Base-by-base conservation (phyloP, 2,329 filamentous ascomycete species). In the Fusarium nelsonii region DNA sequence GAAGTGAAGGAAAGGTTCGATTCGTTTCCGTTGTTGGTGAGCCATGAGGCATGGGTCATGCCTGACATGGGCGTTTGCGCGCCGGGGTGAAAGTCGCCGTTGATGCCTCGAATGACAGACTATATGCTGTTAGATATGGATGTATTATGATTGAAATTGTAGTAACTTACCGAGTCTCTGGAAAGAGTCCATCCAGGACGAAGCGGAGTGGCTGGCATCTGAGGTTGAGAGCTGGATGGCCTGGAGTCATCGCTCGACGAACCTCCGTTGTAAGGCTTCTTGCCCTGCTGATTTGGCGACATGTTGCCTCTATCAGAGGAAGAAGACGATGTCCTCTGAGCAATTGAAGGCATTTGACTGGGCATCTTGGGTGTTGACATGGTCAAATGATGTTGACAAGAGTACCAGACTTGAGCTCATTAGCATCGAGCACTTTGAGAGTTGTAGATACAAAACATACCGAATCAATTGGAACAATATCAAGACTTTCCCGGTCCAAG, bases 1-100 rank as follows among this genome's bases (percentile, higher is more conserved):
- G 79, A 81, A 3, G 73, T 74, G 44, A 80, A 79, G 3, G 79
- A 81, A 8, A 72, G 68, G 58, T 73, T 78, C 14, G 78, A 80
- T 48, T 79, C 75, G 54, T 71, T 69, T 18, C 68, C 67, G 28
- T 75, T 75, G 6, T 77, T 73, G 18, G 78, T 77, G 8, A 74
- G 72, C 75, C 76, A 79, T 8, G 78, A 80, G 4, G 61, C 68
- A 11, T 77, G 73, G 2, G 77, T 77, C 26, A 69, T 41, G 18
- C 70, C 69, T 3, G 78, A 80, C 7, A 73, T 69, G 1, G 78
- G 78, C 2, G 77, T 77, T 30, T 75, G 76, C 3, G 71, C 70
- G 12, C 76, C 78, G 1, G 76, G 75, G 0, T 73, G 75, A 9
- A 80, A 70, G 49, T 72, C 74, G 7, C 73, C 74, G 15, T 77